Conservation (phyloP, 192 early-diverging fungal species). For the Coemansia sp. region DNA sequence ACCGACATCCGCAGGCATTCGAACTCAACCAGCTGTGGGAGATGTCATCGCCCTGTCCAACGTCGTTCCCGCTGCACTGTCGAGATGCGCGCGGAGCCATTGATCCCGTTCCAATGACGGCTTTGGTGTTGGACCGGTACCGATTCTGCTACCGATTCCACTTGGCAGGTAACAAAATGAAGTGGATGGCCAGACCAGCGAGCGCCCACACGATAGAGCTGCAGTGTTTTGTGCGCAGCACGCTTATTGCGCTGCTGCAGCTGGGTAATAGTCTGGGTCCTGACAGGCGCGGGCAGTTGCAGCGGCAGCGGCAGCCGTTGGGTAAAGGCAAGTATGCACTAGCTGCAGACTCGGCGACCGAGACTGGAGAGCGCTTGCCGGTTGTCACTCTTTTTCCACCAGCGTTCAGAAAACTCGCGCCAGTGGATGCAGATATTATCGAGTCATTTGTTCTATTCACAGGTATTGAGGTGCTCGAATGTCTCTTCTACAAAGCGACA, state of each 20-base stretch:
- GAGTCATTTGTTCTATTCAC: slow-evolving; percentile 53
- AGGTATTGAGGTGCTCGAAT: slow-evolving; percentile 44
- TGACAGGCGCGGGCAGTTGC: background rate
- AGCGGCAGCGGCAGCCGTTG: background rate
- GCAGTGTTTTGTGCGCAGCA: slow-evolving; percentile 44
- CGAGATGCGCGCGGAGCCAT: slow-evolving; percentile 46
- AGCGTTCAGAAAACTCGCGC: slow-evolving; percentile 27
- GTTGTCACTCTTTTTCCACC: slow-evolving; percentile 27
- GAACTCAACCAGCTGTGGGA: slow-evolving; percentile 37
- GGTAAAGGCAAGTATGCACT: background rate
- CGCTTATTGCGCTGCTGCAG: slow-evolving; percentile 23
- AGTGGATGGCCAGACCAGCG: slow-evolving; percentile 25
- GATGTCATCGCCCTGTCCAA: slow-evolving; percentile 42
- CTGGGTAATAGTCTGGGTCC: slow-evolving; percentile 5
- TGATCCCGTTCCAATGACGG: slow-evolving; percentile 40
- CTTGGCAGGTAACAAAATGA: slow-evolving; percentile 40
- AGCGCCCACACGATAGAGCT: slow-evolving; percentile 15
- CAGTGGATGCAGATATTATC: slow-evolving; percentile 24
- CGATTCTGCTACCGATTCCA: slow-evolving; percentile 53
- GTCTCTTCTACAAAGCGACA: slow-evolving; percentile 12
- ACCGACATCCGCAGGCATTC: slow-evolving; percentile 11
- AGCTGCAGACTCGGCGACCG: background rate
- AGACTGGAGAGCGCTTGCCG: slow-evolving; percentile 4
- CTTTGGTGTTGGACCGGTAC: slow-evolving; percentile 47
- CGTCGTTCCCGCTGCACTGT: slow-evolving; percentile 42